phyloP scores from a whole-genome alignment of 2,329 filamentous ascomycete species.

The Daldinia eschscholtzii region DNA sequence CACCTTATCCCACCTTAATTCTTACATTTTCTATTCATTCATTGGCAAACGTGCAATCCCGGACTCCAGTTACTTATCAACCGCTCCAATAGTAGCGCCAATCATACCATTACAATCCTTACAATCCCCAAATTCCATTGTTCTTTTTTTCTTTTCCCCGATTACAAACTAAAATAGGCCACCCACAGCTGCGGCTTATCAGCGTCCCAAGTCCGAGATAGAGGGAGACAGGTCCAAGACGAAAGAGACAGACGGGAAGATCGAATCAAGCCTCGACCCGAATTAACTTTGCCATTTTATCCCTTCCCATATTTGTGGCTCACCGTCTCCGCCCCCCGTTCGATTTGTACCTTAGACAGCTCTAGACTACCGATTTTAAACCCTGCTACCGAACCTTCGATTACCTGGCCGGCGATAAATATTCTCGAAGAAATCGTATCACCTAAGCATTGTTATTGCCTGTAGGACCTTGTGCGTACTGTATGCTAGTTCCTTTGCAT shows the following conservation, averaged over 20 bases:
- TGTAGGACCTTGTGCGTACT: slow-evolving; percentile 21
- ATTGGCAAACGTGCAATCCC: slow-evolving; percentile 33
- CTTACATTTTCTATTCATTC: slow-evolving; percentile 29
- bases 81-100: slow-evolving; percentile 37
- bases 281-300: slow-evolving; percentile 18
- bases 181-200: slow-evolving; percentile 39
- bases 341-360: slow-evolving; percentile 11
- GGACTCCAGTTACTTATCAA: slow-evolving; percentile 35
- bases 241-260: not conserved
- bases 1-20: slow-evolving; percentile 40
- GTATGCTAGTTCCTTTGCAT: slow-evolving; percentile 19
- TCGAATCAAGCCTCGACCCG: slow-evolving; percentile 20
- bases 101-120: slow-evolving; percentile 1
- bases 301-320: slow-evolving; percentile 1
- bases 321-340: slow-evolving; percentile 14
- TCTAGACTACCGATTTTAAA: slow-evolving; percentile 10
- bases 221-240: slow-evolving; percentile 4
- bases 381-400: not conserved
- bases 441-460: slow-evolving; percentile 14
- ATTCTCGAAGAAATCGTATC: slow-evolving; percentile 15
- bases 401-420: slow-evolving; percentile 11
- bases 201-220: slow-evolving; percentile 31
- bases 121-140: slow-evolving; percentile 22
- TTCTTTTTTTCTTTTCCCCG: slow-evolving; percentile 12
- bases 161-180: slow-evolving; percentile 41